phyloP scores from a whole-genome alignment of 2,329 filamentous ascomycete species.

The Arachnomyces sp. region DNA sequence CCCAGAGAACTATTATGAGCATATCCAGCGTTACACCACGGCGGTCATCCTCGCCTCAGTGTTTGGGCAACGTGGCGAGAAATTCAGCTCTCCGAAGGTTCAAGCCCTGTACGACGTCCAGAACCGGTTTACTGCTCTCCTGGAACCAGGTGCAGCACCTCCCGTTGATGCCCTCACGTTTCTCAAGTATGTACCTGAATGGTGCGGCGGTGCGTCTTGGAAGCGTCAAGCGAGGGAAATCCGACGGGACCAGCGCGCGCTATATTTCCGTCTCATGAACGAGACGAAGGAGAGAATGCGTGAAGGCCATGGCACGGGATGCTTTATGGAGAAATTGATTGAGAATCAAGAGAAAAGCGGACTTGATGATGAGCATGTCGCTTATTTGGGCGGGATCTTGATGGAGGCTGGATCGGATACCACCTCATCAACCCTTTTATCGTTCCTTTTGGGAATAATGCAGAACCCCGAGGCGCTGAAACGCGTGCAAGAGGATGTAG shows the following conservation, averaged over 20 bases:
- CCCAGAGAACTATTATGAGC: slow-evolving; percentile 9
- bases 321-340: slow-evolving; percentile 3
- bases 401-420: slow-evolving; percentile 19
- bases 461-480: background rate
- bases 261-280: slow-evolving; percentile 1
- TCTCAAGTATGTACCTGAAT: slow-evolving; percentile 11
- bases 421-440: slow-evolving; percentile 14
- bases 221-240: slow-evolving; percentile 6
- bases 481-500: background rate
- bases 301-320: slow-evolving; percentile 2
- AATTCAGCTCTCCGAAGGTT: slow-evolving; percentile 7
- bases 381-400: slow-evolving; percentile 8
- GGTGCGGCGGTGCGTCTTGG: slow-evolving; percentile 6
- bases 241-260: slow-evolving; percentile 8
- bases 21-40: slow-evolving; percentile 14
- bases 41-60: slow-evolving; percentile 13
- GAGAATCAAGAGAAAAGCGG: slow-evolving; percentile 1
- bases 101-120: slow-evolving; percentile 10
- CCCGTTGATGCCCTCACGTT: slow-evolving; percentile 13
- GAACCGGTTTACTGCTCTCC: slow-evolving; percentile 11
- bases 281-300: background rate
- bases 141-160: slow-evolving; percentile 9
- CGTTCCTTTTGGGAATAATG: slow-evolving; percentile 13
- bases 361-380: slow-evolving; percentile 4
- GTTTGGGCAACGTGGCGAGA: slow-evolving; percentile 10